A percentile compares a stretch with the other conserved stretches of the same genome.
Conservation (phyloP, 2,329 filamentous ascomycete genomes). For the Amesomyces nigricolor region DNA sequence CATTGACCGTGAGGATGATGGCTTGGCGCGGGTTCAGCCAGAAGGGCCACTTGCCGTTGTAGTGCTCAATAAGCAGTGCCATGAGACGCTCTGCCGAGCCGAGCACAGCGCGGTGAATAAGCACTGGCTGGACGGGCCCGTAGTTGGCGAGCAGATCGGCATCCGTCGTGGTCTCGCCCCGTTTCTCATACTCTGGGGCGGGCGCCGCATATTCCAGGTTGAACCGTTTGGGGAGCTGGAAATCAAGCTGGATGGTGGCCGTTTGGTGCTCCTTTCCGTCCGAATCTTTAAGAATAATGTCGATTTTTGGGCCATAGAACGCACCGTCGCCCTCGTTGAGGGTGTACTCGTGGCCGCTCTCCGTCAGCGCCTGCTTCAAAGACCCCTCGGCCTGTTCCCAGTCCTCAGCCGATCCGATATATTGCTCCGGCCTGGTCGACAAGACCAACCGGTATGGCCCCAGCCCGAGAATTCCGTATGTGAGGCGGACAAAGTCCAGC, state of each 20-base stretch:
- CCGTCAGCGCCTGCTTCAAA: slow-evolving; percentile 56
- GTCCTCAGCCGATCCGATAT: slow-evolving; percentile 65
- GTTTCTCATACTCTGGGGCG: slow-evolving; percentile 55
- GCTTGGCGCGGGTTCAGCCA: slow-evolving; percentile 81
- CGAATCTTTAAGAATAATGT: slow-evolving; percentile 73
- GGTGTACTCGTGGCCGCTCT: slow-evolving; percentile 62
- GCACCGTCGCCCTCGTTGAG: slow-evolving; percentile 78
- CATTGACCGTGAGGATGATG: slow-evolving; percentile 67
- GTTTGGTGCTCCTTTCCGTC: slow-evolving; percentile 84
- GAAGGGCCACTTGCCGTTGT: slow-evolving; percentile 75
- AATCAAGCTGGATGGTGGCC: slow-evolving; percentile 83
- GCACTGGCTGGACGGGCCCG: slow-evolving; percentile 63
- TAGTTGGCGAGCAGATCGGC: slow-evolving; percentile 43
- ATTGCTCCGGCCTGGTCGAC: slow-evolving; percentile 75
- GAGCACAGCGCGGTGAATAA: slow-evolving; percentile 79
- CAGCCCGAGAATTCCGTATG: slow-evolving; percentile 65
- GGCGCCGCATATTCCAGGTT: slow-evolving; percentile 68
- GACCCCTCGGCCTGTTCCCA: slow-evolving; percentile 65
- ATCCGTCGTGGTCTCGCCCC: slow-evolving; percentile 46
- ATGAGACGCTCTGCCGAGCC: slow-evolving; percentile 81
- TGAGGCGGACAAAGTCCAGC: slow-evolving; percentile 66
- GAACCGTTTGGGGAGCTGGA: slow-evolving; percentile 81
- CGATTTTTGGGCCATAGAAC: slow-evolving; percentile 90
- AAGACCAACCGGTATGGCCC: slow-evolving; percentile 70
- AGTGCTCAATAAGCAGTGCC: slow-evolving; percentile 78